Percentiles rank a stretch among this genome's conserved stretches.
Evolutionary conservation across 371 early-diverging fungal genomes (phyloP).

Genomic region (Apophysomyces trapeziformis): DNA sequence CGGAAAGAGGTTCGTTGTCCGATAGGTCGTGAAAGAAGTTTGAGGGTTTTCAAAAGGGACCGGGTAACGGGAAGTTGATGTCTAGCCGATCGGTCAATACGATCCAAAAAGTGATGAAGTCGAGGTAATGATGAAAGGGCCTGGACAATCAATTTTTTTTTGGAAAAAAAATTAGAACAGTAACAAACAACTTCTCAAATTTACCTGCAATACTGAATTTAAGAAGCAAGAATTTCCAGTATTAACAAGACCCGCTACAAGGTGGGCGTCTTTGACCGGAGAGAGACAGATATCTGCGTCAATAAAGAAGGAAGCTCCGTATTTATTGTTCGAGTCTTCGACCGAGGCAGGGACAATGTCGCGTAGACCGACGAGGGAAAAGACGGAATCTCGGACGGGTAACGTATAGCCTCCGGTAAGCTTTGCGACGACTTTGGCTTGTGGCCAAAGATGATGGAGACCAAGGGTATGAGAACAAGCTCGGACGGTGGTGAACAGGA

Average conservation of each 20-base stretch:
- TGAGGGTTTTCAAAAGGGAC: conserved; percentile 40
- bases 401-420: conserved; percentile 6
- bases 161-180: not conserved
- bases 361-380: conserved; percentile 5
- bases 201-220: conserved; percentile 89
- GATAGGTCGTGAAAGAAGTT: conserved; percentile 32
- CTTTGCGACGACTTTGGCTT: conserved; percentile 9
- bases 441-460: conserved; percentile 10
- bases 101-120: conserved; percentile 38
- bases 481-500: conserved; percentile 8
- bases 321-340: not conserved
- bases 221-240: conserved; percentile 95
- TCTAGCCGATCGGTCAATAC: conserved; percentile 17
- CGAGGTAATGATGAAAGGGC: conserved; percentile 52
- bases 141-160: conserved; percentile 24
- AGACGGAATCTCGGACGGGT: conserved; percentile 8
- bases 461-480: conserved; percentile 11
- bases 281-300: conserved; percentile 7
- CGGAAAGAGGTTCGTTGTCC: conserved; percentile 29
- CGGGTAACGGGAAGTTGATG: conserved; percentile 34
- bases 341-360: conserved; percentile 4
- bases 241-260: conserved; percentile 78
- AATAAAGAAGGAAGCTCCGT: not conserved
- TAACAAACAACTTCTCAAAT: not conserved
- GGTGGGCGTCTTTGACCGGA: not conserved